A percentile compares a stretch with the other conserved stretches of the same genome.
Conservation (phyloP, 495 filamentous ascomycete species). For the Tuber magnatum region DNA sequence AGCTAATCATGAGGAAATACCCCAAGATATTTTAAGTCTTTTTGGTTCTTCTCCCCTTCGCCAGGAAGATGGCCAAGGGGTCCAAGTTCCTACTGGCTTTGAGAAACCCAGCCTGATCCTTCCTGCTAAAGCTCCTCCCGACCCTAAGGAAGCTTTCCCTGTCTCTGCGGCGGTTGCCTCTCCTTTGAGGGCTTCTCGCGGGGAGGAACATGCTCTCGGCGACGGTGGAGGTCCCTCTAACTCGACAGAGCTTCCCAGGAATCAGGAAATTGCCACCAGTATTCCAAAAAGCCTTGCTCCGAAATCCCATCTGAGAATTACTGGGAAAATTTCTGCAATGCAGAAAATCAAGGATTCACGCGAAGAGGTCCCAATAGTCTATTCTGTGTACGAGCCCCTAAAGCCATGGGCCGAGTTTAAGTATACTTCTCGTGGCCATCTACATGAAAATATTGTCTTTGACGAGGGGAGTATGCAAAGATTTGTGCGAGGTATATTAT, state of each 20-base stretch:
- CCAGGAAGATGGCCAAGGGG: background rate
- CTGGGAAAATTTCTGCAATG: background rate
- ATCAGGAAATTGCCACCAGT: background rate
- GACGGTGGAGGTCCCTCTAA: background rate
- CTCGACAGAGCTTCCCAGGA: background rate
- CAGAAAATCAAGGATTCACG: background rate
- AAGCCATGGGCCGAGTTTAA: slow-evolving; percentile 11
- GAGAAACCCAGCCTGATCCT: background rate
- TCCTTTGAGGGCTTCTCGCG: background rate
- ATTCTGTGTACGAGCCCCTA: slow-evolving; percentile 23
- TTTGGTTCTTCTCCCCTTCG: background rate
- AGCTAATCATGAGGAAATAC: background rate
- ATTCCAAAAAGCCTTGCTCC: background rate
- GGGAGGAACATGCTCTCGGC: background rate
- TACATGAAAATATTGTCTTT: slow-evolving; percentile 16
- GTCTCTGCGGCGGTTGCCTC: background rate
- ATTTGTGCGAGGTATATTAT: slow-evolving; percentile 22
- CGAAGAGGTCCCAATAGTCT: background rate
- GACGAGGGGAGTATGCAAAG: background rate
- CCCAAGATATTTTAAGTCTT: background rate
- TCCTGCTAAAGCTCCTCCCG: background rate
- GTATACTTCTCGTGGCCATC: slow-evolving; percentile 23
- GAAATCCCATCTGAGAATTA: background rate
- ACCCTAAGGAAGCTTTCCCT: background rate
- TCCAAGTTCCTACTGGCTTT: background rate